Percentiles rank a stretch among this genome's conserved stretches.
phyloP scores from a whole-genome alignment of 768 basidiomycete genomes.

The Cubamyces sp. region DNA sequence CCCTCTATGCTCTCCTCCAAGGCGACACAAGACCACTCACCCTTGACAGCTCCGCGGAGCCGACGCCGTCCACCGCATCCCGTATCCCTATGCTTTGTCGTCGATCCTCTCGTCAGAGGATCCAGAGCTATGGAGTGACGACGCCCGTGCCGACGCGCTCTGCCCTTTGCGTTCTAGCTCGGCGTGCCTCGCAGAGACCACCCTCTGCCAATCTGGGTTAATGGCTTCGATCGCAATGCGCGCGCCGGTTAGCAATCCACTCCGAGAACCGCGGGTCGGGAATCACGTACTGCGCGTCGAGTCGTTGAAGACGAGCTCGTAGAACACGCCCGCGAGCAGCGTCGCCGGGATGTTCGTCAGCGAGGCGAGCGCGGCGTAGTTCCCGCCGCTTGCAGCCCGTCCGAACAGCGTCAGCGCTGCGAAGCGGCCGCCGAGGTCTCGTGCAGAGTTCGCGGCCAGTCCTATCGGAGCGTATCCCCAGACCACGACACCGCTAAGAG shows the following conservation, averaged over 20 bases:
- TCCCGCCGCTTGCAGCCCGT: constrained; percentile 49
- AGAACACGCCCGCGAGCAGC: constrained; percentile 53
- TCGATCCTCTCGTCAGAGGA: constrained; percentile 16
- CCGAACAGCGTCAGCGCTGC: constrained; percentile 68
- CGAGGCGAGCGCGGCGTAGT: constrained; percentile 64
- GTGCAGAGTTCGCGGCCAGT: constrained; percentile 67
- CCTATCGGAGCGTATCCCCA: constrained; percentile 63
- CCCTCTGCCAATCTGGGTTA: constrained; percentile 14
- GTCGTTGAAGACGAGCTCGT: constrained; percentile 61
- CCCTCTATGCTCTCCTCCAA: not conserved
- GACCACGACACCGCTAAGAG: constrained; percentile 52
- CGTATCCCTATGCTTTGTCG: not conserved
- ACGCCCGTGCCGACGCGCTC: not conserved
- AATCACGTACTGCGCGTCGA: constrained; percentile 35
- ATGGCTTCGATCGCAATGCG: constrained; percentile 5
- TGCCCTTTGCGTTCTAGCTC: constrained; percentile 15
- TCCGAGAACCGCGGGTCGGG: not conserved
- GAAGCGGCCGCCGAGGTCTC: constrained; percentile 70
- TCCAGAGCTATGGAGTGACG: constrained; percentile 11
- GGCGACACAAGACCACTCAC: not conserved
- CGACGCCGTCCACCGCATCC: not conserved
- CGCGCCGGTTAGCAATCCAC: not conserved
- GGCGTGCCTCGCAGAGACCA: constrained; percentile 6
- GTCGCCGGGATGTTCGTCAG: constrained; percentile 71
- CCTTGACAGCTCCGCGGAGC: not conserved